Conservation (phyloP, 768 basidiomycete species). For the Cyclocybe cylindracea region DNA sequence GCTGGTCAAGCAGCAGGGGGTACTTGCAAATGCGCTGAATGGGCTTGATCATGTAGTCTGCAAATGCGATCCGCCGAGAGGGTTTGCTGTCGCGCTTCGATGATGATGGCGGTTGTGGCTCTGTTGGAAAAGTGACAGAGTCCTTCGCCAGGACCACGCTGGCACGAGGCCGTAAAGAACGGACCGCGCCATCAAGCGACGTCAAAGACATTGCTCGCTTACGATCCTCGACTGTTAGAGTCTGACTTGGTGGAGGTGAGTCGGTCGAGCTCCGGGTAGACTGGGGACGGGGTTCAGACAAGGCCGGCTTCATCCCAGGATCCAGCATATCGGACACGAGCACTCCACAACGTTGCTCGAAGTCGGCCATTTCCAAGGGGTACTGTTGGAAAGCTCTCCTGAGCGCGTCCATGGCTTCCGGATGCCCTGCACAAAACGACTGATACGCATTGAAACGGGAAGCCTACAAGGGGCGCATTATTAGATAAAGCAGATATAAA, state of each 20-base stretch:
- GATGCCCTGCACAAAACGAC: constrained; percentile 84
- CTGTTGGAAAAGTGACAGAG: constrained; percentile 19
- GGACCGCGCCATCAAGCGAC: constrained; percentile 48
- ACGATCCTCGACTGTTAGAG: constrained; percentile 24
- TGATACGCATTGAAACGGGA: constrained; percentile 79
- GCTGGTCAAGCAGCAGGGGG: constrained; percentile 82
- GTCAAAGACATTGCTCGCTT: constrained; percentile 51
- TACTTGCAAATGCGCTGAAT: constrained; percentile 96
- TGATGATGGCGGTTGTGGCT: neutral
- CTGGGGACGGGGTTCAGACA: constrained; percentile 21
- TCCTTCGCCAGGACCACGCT: constrained; percentile 35
- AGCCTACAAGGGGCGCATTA: constrained; percentile 45
- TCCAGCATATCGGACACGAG: constrained; percentile 44
- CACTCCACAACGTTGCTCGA: constrained; percentile 74
- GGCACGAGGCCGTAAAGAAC: constrained; percentile 35
- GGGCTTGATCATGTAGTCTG: constrained; percentile 97
- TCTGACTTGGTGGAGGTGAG: constrained; percentile 13
- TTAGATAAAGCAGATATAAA: constrained; percentile 4
- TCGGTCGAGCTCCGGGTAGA: constrained; percentile 18
- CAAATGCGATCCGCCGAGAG: constrained; percentile 54
- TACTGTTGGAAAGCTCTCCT: constrained; percentile 64
- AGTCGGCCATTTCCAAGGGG: constrained; percentile 78
- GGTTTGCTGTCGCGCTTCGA: constrained; percentile 25
- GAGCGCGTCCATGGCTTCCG: constrained; percentile 76
- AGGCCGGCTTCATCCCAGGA: constrained; percentile 14